Percentiles rank a stretch among this genome's conserved stretches.
Conservation (phyloP, 108 stramenopile genomes). For the Nannochloropsis gaditana region DNA sequence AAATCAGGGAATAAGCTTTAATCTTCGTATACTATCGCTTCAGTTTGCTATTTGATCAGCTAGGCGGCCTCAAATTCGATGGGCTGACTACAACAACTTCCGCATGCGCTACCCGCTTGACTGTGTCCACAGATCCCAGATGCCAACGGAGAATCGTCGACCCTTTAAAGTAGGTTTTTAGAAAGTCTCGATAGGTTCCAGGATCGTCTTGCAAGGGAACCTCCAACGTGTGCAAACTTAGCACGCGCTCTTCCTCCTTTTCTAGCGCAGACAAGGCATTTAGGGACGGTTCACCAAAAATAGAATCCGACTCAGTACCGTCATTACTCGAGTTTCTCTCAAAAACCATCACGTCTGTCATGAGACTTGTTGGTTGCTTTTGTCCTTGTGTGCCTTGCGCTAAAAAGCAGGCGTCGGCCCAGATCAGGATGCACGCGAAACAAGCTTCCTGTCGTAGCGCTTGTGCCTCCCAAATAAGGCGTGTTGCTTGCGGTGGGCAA, state of each 20-base stretch:
- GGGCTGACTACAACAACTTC: neutral
- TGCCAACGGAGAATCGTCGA: neutral
- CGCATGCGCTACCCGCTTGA: neutral
- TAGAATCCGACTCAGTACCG: neutral
- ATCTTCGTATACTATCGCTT: too few species aligned
- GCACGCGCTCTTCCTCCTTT: constrained; percentile 9
- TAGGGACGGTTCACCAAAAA: too few species aligned
- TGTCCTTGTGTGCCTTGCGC: neutral
- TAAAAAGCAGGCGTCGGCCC: neutral
- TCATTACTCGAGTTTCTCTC: neutral
- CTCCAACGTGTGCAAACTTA: neutral
- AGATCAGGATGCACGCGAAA: neutral
- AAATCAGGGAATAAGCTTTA: too few species aligned
- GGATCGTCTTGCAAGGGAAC: constrained; percentile 4
- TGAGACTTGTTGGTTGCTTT: neutral
- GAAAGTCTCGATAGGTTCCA: neutral
- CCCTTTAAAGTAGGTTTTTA: neutral
- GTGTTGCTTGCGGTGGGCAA: too few species aligned
- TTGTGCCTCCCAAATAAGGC: neutral
- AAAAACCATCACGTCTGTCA: neutral
- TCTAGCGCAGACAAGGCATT: neutral
- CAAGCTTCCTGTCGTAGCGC: neutral
- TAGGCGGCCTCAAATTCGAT: neutral
- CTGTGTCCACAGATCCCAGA: constrained; percentile 17
- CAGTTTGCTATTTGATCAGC: too few species aligned